Conservation (phyloP, 352 stramenopile genomes). For the Pythium aristosporum region DNA sequence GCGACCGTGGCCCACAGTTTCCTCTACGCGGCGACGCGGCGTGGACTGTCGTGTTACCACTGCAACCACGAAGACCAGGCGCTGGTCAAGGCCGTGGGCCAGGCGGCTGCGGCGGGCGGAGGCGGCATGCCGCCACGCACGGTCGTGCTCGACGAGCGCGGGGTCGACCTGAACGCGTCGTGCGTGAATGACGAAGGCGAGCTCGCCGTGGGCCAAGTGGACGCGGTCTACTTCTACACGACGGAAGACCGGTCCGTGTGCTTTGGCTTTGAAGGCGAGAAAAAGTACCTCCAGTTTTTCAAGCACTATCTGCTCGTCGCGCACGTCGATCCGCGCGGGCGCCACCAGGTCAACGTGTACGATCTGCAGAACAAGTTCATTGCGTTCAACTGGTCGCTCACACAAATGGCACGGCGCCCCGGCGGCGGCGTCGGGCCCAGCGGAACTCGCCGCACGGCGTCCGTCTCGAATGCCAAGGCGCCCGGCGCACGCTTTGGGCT, state of each 20-base stretch:
- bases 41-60: constrained; percentile 83
- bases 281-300: constrained; percentile 86
- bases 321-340: constrained; percentile 76
- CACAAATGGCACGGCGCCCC: constrained; percentile 22
- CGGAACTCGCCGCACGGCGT: neutral
- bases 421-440: neutral
- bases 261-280: constrained; percentile 87
- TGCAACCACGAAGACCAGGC: constrained; percentile 82
- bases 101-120: constrained; percentile 31
- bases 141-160: constrained; percentile 78
- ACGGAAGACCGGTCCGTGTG: constrained; percentile 86
- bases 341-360: constrained; percentile 90
- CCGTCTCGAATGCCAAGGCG: constrained; percentile 28
- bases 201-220: constrained; percentile 78
- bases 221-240: constrained; percentile 90
- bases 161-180: constrained; percentile 78
- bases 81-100: constrained; percentile 47
- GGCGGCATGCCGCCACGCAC: constrained; percentile 63
- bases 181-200: constrained; percentile 86
- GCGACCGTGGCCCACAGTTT: constrained; percentile 64
- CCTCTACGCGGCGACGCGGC: constrained; percentile 76
- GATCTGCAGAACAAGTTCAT: constrained; percentile 93
- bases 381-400: constrained; percentile 89
- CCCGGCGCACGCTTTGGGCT: constrained; percentile 74
- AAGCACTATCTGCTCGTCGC: constrained; percentile 87